Conservation (phyloP, 768 basidiomycete genomes). For the Russula sp. region DNA sequence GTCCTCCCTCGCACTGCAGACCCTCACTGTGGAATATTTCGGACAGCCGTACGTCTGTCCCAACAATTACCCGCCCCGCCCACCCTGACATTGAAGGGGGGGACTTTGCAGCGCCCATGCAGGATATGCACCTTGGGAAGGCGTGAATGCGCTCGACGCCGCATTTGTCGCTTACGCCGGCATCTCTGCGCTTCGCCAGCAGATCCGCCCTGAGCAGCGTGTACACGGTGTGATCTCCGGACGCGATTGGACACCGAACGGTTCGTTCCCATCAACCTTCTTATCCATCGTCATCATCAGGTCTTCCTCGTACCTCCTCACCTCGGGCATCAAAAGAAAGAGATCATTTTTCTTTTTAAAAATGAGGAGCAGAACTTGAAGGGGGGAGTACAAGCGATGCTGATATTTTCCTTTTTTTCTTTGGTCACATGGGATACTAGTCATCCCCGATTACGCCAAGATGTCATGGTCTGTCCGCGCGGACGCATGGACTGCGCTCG, state of each 20-base stretch:
- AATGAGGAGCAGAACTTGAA: background rate
- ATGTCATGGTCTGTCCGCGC: slow-evolving; percentile 74
- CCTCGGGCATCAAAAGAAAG: too few species aligned
- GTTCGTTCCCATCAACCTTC: slow-evolving; percentile 38
- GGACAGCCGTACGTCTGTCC: slow-evolving; percentile 58
- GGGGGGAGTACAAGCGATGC: background rate
- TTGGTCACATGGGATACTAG: slow-evolving; percentile 38
- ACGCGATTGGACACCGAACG: slow-evolving; percentile 64
- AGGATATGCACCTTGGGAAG: slow-evolving; percentile 83
- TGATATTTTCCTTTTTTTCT: background rate
- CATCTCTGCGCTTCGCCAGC: slow-evolving; percentile 79
- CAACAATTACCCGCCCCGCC: background rate
- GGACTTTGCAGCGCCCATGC: slow-evolving; percentile 62
- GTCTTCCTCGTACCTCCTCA: background rate
- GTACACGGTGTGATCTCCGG: slow-evolving; percentile 77
- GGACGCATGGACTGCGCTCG: slow-evolving; percentile 56
- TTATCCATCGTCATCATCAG: background rate
- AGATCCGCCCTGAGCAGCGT: slow-evolving; percentile 78
- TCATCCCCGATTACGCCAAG: slow-evolving; percentile 79
- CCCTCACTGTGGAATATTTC: slow-evolving; percentile 65
- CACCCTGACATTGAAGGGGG: background rate
- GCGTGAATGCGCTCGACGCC: slow-evolving; percentile 82
- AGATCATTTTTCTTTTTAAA: too few species aligned
- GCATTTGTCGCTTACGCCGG: slow-evolving; percentile 80
- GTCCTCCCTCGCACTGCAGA: slow-evolving; percentile 60